Percentiles rank a stretch among this genome's conserved stretches.
These are phyloP conservation scores for Elsinoe arachidis DNA, from an alignment of 2,329 filamentous ascomycete genomes.

Conservation along the genomic window DNA sequence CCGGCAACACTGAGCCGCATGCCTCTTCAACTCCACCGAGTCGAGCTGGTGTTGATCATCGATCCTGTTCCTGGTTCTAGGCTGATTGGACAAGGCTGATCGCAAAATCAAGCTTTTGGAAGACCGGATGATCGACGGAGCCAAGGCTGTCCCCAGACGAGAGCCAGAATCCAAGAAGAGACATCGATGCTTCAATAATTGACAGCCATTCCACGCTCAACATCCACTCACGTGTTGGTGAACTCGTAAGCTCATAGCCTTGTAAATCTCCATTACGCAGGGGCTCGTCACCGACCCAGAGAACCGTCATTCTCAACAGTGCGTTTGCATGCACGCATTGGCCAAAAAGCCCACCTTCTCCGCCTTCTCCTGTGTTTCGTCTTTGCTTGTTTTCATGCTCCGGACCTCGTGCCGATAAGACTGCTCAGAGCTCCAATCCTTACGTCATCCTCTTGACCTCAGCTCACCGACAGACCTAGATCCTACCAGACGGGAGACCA, in stretches of 20 bases:
- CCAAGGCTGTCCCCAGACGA: constrained; percentile 1
- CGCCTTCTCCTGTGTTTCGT: neutral
- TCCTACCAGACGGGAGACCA: neutral
- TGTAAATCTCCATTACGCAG: neutral
- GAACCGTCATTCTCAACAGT: neutral
- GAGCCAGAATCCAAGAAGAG: no score
- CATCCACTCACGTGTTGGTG: neutral
- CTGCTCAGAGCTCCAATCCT: neutral
- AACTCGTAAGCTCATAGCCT: neutral
- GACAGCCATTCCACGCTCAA: neutral
- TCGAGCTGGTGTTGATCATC: neutral
- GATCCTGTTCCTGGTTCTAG: neutral
- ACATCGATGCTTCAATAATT: neutral
- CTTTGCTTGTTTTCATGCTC: neutral
- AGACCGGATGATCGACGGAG: neutral
- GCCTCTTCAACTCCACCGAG: no score
- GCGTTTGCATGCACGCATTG: neutral
- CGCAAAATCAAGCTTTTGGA: constrained; percentile 7
- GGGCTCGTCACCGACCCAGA: neutral
- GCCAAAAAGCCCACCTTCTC: neutral
- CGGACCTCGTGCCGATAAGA: neutral
- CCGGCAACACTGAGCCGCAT: no score
- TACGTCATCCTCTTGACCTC: neutral
- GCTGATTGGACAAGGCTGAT: neutral
- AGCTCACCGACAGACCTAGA: neutral